Evolutionary conservation across 192 early-diverging fungal species (phyloP).

Genomic region (Umbelopsis ramanniana): DNA sequence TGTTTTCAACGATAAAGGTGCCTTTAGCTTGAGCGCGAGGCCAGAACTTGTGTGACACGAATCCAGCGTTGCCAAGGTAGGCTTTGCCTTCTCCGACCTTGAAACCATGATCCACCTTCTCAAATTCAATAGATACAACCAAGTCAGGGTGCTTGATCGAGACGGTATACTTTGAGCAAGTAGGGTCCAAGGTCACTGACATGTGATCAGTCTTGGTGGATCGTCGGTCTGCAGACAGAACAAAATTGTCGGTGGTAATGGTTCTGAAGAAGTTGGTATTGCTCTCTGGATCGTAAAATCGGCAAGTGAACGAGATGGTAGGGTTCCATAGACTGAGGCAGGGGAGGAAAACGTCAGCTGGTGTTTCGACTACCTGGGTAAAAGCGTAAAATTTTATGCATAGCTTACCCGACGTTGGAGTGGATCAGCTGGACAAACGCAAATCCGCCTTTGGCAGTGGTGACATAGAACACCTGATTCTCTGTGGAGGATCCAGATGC

Average conservation of each 20-base stretch:
- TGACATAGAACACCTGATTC: slow-evolving; percentile 87
- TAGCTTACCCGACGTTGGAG: slow-evolving; percentile 75
- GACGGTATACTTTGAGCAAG: slow-evolving; percentile 52
- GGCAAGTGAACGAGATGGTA: slow-evolving; percentile 75
- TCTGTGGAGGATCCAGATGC: slow-evolving; percentile 82
- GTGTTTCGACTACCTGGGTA: neutral
- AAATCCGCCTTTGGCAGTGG: slow-evolving; percentile 72
- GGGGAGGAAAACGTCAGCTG: neutral
- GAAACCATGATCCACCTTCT: slow-evolving; percentile 68
- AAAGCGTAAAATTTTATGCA: neutral
- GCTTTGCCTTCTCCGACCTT: slow-evolving; percentile 86
- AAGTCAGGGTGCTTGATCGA: slow-evolving; percentile 65
- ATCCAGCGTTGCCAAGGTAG: slow-evolving; percentile 69
- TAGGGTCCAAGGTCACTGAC: slow-evolving; percentile 59
- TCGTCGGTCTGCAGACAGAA: slow-evolving; percentile 68
- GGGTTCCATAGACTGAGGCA: slow-evolving; percentile 47
- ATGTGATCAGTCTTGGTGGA: slow-evolving; percentile 81
- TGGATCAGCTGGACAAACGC: slow-evolving; percentile 92
- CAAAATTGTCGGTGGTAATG: slow-evolving; percentile 69
- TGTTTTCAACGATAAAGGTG: slow-evolving; percentile 72
- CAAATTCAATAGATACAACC: slow-evolving; percentile 70
- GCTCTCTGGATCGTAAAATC: slow-evolving; percentile 64
- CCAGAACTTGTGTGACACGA: slow-evolving; percentile 83
- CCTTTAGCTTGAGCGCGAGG: slow-evolving; percentile 77
- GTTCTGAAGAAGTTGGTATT: slow-evolving; percentile 80